Evolutionary conservation across 306 rosid genomes (phyloP).

Genomic region (Gynostemma pentaphyllum): DNA sequence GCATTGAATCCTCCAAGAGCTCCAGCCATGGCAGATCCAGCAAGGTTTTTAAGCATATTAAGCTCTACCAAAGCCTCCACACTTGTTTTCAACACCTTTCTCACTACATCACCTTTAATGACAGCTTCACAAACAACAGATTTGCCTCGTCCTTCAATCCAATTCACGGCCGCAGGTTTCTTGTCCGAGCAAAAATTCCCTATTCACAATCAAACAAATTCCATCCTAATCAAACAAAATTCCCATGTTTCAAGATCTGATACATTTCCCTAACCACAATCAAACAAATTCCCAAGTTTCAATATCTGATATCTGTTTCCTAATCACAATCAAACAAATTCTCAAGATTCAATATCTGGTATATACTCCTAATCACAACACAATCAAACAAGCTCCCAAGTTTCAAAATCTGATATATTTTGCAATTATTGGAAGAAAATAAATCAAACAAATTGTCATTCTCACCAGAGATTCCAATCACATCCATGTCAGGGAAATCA

Average conservation of each 20-base stretch:
- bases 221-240: neutral
- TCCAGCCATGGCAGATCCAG: slow-evolving; percentile 88
- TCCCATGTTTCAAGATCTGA: neutral
- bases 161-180: slow-evolving; percentile 84
- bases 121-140: slow-evolving; percentile 78
- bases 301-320: slow-evolving; percentile 21
- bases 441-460: neutral
- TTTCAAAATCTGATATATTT: neutral
- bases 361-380: too few species aligned
- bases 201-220: neutral
- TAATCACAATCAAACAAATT: neutral
- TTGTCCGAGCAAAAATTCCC: slow-evolving; percentile 87
- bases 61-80: slow-evolving; percentile 73
- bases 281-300: neutral
- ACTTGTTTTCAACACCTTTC: slow-evolving; percentile 64
- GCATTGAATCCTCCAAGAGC: slow-evolving; percentile 96
- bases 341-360: neutral
- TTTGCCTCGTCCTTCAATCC: slow-evolving; percentile 92
- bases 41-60: slow-evolving; percentile 84
- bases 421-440: too few species aligned
- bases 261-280: slow-evolving; percentile 26
- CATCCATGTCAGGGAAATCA: slow-evolving; percentile 86
- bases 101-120: slow-evolving; percentile 66
- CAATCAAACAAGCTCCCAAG: too few species aligned
- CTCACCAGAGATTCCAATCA: slow-evolving; percentile 76